Conservation (phyloP, 192 early-diverging fungal species). For the Neocallimastix lanati region DNA sequence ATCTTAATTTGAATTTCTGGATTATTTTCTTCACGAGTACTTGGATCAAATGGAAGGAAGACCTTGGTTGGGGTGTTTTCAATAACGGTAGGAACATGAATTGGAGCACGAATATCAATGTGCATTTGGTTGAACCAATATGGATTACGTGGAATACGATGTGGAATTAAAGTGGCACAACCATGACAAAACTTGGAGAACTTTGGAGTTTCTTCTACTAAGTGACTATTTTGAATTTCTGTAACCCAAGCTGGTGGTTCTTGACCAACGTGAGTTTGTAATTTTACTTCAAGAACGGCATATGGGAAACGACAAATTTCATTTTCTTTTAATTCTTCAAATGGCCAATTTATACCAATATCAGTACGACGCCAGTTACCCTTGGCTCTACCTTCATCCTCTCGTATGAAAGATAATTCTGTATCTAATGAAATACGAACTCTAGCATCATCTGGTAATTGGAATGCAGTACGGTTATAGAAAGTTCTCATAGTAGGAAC, state of each 20-base stretch:
- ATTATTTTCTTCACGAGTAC: neutral
- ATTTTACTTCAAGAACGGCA: conserved; percentile 90
- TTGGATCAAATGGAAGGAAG: neutral
- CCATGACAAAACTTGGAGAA: conserved; percentile 98
- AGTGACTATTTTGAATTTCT: conserved; percentile 71
- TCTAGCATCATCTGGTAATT: conserved; percentile 83
- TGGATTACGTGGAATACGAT: neutral
- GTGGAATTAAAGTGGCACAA: conserved; percentile 52
- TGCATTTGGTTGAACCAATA: neutral
- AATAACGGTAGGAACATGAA: neutral
- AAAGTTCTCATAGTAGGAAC: conserved; percentile 60
- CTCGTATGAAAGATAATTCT: conserved; percentile 86
- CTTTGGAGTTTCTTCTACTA: conserved; percentile 70
- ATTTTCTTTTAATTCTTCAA: conserved; percentile 55
- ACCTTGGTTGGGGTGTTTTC: neutral
- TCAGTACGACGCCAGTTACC: conserved; percentile 84
- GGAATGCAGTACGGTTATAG: conserved; percentile 96
- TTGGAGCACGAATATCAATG: neutral
- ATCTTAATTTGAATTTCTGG: neutral
- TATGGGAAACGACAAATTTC: conserved; percentile 82
- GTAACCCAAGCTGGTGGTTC: conserved; percentile 86
- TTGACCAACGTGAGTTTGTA: conserved; percentile 80
- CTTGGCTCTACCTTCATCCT: conserved; percentile 68
- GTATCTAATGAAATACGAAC: conserved; percentile 93
- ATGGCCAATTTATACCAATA: conserved; percentile 55